Evolutionary conservation across 192 early-diverging fungal species (phyloP), one percentile per base, ranked within the genome.

Genomic region (Podila horticola): DNA sequence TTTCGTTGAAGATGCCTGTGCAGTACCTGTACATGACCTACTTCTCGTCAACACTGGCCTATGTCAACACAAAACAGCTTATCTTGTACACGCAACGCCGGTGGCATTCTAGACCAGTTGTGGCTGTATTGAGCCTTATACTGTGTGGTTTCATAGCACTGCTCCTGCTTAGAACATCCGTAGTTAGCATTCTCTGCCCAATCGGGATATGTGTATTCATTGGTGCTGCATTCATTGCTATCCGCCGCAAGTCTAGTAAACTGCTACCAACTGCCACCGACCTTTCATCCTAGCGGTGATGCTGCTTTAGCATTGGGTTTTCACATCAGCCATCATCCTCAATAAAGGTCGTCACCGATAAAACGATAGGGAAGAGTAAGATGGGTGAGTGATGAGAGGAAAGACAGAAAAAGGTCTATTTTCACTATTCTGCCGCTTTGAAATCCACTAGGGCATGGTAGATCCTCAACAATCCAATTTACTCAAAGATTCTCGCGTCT

Each of bases 11-110:
- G 26, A 75, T 75, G 74, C 74, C 74, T 8, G 26, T 28, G 4
- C 74, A 75, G 20, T 75, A 75, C 38, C 38, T 68, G 0, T 75
- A 64, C 60, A 75, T 75, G 74, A 75, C 74, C 17, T 75, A 75
- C 17, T 75, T 75, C 29, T 75, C 74, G 5, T 75, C 74, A 8
- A 75, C 74, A 0, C 36, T 75, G 5, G 74, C 74, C 2, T 75
- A 75, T 30, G 26, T 69, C 61, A 75, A 75, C n/a, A 57, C 67
- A 11, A 62, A 69, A 2, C 74, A 75, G 45, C 31, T 75, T 5
- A 20, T 69, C 7, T 1, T 75, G 1, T 75, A 75, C 28, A 68
- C 66, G 10, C 66, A 58, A 17, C 61, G 20, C 7, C 29, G 51
- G 20, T 64, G 66, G 66, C 30, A 63, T 9, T 41, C 61, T 24